These are phyloP conservation scores for Prunus persica DNA, from an alignment of 306 rosid species.

Conservation along the genomic window Prunus_persica_NCBIv2 NC_034014.1:766001-766500, in stretches of 20 bases:
- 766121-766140: conserved; percentile 49
- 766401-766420: conserved; percentile 41
- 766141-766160: conserved; percentile 35
- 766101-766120: conserved; percentile 40
- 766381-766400: conserved; percentile 55
- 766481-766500: conserved; percentile 44
- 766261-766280: conserved; percentile 40
- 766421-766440: conserved; percentile 40
- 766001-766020: no score
- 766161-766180: conserved; percentile 41
- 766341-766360: conserved; percentile 42
- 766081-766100: conserved; percentile 37
- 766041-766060: no score
- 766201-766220: conserved; percentile 70
- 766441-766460: conserved; percentile 36
- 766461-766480: conserved; percentile 42
- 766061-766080: no score
- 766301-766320: conserved; percentile 30
- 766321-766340: conserved; percentile 40
- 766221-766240: conserved; percentile 45
- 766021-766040: no score
- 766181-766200: conserved; percentile 33
- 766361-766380: conserved; percentile 36
- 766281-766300: conserved; percentile 29
- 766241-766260: conserved; percentile 43